These are phyloP conservation scores for Cladosporium phlei DNA, from an alignment of 2,329 filamentous ascomycete genomes.

Conservation along the genomic window DNA sequence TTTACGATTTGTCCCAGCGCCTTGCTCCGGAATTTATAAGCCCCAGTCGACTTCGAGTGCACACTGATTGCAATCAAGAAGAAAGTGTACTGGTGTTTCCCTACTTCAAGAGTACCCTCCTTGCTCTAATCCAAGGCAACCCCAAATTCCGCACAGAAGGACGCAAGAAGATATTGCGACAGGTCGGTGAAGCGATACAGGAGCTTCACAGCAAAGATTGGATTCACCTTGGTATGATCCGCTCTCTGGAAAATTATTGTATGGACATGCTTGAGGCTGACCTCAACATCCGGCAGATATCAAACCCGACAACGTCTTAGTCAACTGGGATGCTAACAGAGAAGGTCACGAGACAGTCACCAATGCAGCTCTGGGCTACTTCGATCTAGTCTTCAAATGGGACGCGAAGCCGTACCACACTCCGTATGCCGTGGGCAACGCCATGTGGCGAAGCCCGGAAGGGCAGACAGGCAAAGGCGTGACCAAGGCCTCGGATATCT, in stretches of 20 bases:
- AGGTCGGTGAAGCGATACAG: conserved; percentile 32
- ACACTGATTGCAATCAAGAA: conserved; percentile 33
- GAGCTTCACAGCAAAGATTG: conserved; percentile 36
- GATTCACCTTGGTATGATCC: conserved; percentile 33
- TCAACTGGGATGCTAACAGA: conserved; percentile 33
- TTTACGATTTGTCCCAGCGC: conserved; percentile 32
- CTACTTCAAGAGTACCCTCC: conserved; percentile 33
- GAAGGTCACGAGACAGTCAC: conserved; percentile 31
- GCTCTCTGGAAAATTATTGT: conserved; percentile 15
- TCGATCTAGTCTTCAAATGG: conserved; percentile 34
- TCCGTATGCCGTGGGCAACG: conserved; percentile 33
- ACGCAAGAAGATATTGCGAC: conserved; percentile 33
- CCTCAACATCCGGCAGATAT: conserved; percentile 35
- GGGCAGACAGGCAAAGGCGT: conserved; percentile 31
- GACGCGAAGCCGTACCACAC: conserved; percentile 26
- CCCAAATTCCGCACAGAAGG: conserved; percentile 27
- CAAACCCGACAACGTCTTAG: conserved; percentile 38
- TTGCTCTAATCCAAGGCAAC: conserved; percentile 32
- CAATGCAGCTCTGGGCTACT: conserved; percentile 34
- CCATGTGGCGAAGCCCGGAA: conserved; percentile 40
- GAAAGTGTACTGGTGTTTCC: conserved; percentile 34
- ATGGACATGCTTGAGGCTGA: conserved; percentile 21
- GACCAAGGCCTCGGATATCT: conserved; percentile 36
- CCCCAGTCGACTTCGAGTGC: conserved; percentile 34
- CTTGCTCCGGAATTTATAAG: conserved; percentile 32